These are phyloP conservation scores for Trametes sp. DNA, from an alignment of 1,284 basidiomycete species.

Conservation along the genomic window DNA sequence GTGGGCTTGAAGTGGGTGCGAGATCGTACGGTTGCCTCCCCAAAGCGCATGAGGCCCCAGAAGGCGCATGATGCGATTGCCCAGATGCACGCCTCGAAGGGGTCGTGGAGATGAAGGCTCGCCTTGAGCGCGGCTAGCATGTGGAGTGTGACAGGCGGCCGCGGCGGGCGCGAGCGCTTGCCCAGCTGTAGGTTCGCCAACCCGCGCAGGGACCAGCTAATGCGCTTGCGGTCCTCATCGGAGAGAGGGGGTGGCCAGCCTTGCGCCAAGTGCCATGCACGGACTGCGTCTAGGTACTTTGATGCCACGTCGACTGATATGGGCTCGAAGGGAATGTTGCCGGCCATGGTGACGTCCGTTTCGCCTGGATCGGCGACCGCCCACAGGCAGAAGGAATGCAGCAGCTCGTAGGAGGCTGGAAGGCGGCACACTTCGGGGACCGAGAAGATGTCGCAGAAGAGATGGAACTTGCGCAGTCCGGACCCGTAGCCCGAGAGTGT, in stretches of 20 bases:
- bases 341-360: slow-evolving; percentile 23
- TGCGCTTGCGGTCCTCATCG: slow-evolving; percentile 28
- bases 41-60: slow-evolving; percentile 48
- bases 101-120: slow-evolving; percentile 34
- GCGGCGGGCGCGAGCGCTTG: slow-evolving; percentile 29
- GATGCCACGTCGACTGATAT: slow-evolving; percentile 34
- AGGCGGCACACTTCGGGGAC: slow-evolving; percentile 41
- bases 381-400: slow-evolving; percentile 48
- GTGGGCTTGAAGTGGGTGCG: slow-evolving; percentile 29
- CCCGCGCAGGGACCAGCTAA: slow-evolving; percentile 43
- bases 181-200: slow-evolving; percentile 36
- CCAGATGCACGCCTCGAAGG: slow-evolving; percentile 49
- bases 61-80: slow-evolving; percentile 45
- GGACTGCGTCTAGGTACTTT: slow-evolving; percentile 46
- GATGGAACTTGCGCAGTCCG: slow-evolving; percentile 47
- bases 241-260: slow-evolving; percentile 43
- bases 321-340: slow-evolving; percentile 38
- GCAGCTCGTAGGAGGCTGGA: slow-evolving; percentile 40
- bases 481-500: slow-evolving; percentile 38
- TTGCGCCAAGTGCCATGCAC: slow-evolving; percentile 49
- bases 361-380: slow-evolving; percentile 36
- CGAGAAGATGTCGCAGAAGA: slow-evolving; percentile 48
- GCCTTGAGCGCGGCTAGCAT: slow-evolving; percentile 39
- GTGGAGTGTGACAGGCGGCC: slow-evolving; percentile 42
- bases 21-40: slow-evolving; percentile 41